These are phyloP conservation scores for Penicillium psychrosexuale DNA, from an alignment of 2,329 filamentous ascomycete species.

Conservation along the genomic window DNA sequence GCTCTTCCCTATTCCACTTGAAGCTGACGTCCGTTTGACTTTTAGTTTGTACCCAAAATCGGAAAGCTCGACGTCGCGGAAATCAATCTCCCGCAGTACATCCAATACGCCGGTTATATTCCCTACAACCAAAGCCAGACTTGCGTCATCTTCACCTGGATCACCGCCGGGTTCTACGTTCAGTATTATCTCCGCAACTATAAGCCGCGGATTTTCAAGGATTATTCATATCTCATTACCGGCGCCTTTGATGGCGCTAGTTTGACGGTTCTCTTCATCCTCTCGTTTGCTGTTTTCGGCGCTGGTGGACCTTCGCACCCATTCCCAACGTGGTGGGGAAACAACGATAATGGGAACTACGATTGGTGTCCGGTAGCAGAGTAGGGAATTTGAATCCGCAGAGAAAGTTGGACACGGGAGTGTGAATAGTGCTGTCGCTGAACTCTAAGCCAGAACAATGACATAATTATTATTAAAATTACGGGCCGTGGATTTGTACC, in stretches of 20 bases:
- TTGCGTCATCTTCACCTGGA: slow-evolving; percentile 51
- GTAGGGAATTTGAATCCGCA: slow-evolving; percentile 12
- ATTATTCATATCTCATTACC: slow-evolving; percentile 54
- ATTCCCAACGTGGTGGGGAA: slow-evolving; percentile 57
- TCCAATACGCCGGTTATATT: slow-evolving; percentile 55
- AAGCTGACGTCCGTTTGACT: background rate
- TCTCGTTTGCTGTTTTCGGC: slow-evolving; percentile 57
- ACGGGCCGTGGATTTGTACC: background rate
- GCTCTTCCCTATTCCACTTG: background rate
- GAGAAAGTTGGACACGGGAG: background rate
- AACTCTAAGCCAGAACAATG: background rate
- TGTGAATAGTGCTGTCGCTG: background rate
- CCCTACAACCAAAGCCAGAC: slow-evolving; percentile 57
- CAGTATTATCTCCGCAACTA: slow-evolving; percentile 56
- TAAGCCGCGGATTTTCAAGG: slow-evolving; percentile 51
- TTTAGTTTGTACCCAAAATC: slow-evolving; percentile 50
- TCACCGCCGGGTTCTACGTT: slow-evolving; percentile 46
- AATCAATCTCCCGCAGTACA: slow-evolving; percentile 54
- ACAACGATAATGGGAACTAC: slow-evolving; percentile 49
- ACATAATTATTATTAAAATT: background rate
- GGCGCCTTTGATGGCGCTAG: slow-evolving; percentile 55
- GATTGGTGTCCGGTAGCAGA: slow-evolving; percentile 47
- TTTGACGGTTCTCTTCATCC: slow-evolving; percentile 50
- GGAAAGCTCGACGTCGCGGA: slow-evolving; percentile 42
- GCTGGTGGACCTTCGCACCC: slow-evolving; percentile 45